Conservation (phyloP, 2,329 filamentous ascomycete species). For the Penicillium janthinellum region DNA sequence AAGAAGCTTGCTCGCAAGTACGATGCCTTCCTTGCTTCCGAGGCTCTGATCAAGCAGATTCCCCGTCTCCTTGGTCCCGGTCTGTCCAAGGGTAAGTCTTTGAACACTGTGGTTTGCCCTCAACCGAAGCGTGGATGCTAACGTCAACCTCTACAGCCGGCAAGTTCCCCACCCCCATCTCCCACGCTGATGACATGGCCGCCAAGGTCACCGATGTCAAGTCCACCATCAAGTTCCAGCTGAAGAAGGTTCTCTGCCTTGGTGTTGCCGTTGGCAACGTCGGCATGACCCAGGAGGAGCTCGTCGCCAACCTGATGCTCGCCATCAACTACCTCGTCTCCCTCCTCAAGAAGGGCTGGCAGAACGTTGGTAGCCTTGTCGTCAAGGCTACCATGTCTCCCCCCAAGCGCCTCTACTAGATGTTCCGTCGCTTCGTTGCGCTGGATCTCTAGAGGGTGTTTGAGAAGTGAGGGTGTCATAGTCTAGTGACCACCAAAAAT, state of each 20-base stretch:
- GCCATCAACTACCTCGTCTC: conserved; percentile 99
- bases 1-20: conserved; percentile 99
- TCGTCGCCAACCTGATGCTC: conserved; percentile 99
- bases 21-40: conserved; percentile 98
- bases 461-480: conserved; percentile 34
- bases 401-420: conserved; percentile 95
- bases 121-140: conserved; percentile 23
- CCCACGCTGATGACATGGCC: conserved; percentile 89
- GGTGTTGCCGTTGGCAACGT: conserved; percentile 99
- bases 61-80: conserved; percentile 98
- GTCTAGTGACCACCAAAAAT: conserved; percentile 30
- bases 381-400: conserved; percentile 99
- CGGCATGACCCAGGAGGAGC: conserved; percentile 92
- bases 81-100: conserved; percentile 83
- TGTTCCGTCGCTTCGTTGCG: conserved; percentile 34
- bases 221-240: conserved; percentile 99
- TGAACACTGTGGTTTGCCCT: background rate
- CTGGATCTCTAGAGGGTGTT: conserved; percentile 26
- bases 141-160: conserved; percentile 65
- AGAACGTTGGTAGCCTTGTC: conserved; percentile 99
- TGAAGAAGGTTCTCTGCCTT: conserved; percentile 99
- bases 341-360: conserved; percentile 99
- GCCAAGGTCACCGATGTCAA: conserved; percentile 99
- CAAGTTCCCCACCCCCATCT: conserved; percentile 99
- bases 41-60: conserved; percentile 98